phyloP scores from a whole-genome alignment of 2,329 filamentous ascomycete species.

The Iodosphaeria phyllophila region DNA sequence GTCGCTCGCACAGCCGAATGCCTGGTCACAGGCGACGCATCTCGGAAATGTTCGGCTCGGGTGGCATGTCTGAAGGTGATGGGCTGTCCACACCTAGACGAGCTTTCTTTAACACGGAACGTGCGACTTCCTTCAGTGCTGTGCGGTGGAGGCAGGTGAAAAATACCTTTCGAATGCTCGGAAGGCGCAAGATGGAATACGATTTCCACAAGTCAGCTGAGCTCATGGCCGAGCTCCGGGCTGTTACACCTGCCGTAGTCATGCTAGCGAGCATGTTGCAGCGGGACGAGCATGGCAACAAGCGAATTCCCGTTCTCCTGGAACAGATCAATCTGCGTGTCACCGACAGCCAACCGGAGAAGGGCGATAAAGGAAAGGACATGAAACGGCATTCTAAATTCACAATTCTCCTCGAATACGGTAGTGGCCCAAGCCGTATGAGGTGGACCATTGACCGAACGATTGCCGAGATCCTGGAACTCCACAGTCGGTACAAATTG shows the following conservation, averaged over 20 bases:
- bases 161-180: slow-evolving; percentile 62
- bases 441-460: slow-evolving; percentile 84
- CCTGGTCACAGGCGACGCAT: slow-evolving; percentile 46
- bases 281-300: slow-evolving; percentile 87
- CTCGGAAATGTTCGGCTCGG: slow-evolving; percentile 42
- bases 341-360: slow-evolving; percentile 55
- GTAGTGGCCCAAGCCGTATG: slow-evolving; percentile 89
- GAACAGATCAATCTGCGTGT: slow-evolving; percentile 87
- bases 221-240: slow-evolving; percentile 83
- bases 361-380: slow-evolving; percentile 43
- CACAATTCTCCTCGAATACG: slow-evolving; percentile 86
- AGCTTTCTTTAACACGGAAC: slow-evolving; percentile 42
- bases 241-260: slow-evolving; percentile 78
- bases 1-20: slow-evolving; percentile 21
- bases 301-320: slow-evolving; percentile 80
- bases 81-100: slow-evolving; percentile 31
- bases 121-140: slow-evolving; percentile 54
- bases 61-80: slow-evolving; percentile 45
- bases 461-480: slow-evolving; percentile 74
- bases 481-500: slow-evolving; percentile 87
- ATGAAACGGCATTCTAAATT: slow-evolving; percentile 66
- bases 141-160: slow-evolving; percentile 91
- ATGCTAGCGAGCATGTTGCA: slow-evolving; percentile 97
- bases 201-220: slow-evolving; percentile 94
- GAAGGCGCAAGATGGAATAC: slow-evolving; percentile 59